A percentile compares a stretch with the other conserved stretches of the same genome.
phyloP scores from a whole-genome alignment of 495 filamentous ascomycete genomes.

The Penicillium ucsense region DNA sequence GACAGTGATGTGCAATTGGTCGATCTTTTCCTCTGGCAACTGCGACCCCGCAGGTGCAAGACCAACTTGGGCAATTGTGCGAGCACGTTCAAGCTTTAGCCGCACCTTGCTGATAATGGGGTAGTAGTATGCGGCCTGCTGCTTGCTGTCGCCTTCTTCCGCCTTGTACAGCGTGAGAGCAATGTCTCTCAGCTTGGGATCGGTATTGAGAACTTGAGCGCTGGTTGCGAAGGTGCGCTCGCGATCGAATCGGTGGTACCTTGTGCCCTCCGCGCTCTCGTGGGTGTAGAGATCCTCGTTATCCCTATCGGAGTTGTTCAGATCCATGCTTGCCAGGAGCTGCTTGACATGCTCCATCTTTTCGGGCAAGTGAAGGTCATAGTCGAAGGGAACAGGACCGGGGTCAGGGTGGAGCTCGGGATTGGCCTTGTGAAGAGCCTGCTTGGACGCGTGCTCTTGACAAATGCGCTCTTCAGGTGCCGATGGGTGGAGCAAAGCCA shows the following conservation, averaged over 20 bases:
- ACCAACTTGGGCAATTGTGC: constrained; percentile 40
- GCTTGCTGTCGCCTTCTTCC: constrained; percentile 36
- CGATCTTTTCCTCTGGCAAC: constrained; percentile 37
- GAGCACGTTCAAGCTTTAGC: constrained; percentile 47
- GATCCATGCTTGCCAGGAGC: constrained; percentile 65
- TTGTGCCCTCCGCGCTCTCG: constrained; percentile 31
- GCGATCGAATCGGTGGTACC: constrained; percentile 63
- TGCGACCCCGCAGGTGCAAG: constrained; percentile 28
- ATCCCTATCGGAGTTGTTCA: constrained; percentile 59
- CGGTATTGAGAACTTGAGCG: constrained; percentile 49
- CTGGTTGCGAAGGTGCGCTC: constrained; percentile 78
- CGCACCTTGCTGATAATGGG: constrained; percentile 65
- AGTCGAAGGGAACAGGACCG: constrained; percentile 55
- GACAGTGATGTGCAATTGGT: constrained; percentile 45
- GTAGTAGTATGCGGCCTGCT: constrained; percentile 81
- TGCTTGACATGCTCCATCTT: constrained; percentile 43
- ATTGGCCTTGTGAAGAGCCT: constrained; percentile 52
- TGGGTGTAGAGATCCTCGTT: constrained; percentile 57
- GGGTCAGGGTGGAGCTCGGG: constrained; percentile 51
- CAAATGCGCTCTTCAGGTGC: constrained; percentile 38
- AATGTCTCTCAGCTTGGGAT: constrained; percentile 46
- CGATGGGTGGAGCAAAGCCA: constrained; percentile 64
- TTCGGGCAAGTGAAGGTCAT: constrained; percentile 69
- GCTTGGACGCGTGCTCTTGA: constrained; percentile 39
- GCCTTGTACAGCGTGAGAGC: constrained; percentile 56